Conservation (phyloP, 495 filamentous ascomycete genomes). For the Aspergillus campestris region DNA sequence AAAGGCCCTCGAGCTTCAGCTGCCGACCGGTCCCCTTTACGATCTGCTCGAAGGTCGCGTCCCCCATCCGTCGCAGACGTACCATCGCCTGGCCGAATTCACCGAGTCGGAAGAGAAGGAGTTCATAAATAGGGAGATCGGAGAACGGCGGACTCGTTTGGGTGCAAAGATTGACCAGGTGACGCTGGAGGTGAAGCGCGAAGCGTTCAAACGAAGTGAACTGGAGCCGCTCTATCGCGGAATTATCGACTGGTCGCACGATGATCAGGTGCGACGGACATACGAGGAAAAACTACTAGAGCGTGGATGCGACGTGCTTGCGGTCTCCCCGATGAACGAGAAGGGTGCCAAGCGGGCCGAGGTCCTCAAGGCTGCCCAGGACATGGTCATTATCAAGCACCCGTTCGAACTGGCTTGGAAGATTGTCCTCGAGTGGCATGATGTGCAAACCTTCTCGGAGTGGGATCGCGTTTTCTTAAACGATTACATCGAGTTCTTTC, state of each 20-base stretch:
- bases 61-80: slow-evolving; percentile 71
- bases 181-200: slow-evolving; percentile 75
- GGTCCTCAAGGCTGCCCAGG: slow-evolving; percentile 66
- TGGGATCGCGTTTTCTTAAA: slow-evolving; percentile 67
- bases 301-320: slow-evolving; percentile 66
- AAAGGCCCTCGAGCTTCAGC: slow-evolving; percentile 60
- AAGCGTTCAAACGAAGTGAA: slow-evolving; percentile 62
- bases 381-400: slow-evolving; percentile 94
- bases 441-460: slow-evolving; percentile 59
- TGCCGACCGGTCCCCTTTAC: slow-evolving; percentile 73
- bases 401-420: slow-evolving; percentile 87
- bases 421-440: slow-evolving; percentile 81
- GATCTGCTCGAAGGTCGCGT: slow-evolving; percentile 77
- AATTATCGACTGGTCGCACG: slow-evolving; percentile 80
- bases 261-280: slow-evolving; percentile 72
- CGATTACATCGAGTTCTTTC: slow-evolving; percentile 78
- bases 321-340: slow-evolving; percentile 52
- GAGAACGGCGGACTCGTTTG: slow-evolving; percentile 76
- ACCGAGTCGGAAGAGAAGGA: slow-evolving; percentile 82
- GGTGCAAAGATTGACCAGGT: slow-evolving; percentile 78
- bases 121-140: slow-evolving; percentile 84
- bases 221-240: slow-evolving; percentile 69
- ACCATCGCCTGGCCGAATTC: slow-evolving; percentile 75
- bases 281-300: slow-evolving; percentile 90
- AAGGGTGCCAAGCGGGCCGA: slow-evolving; percentile 62